These are phyloP conservation scores for Rhododendron ferrugineum DNA, from an alignment of 148 eudicot species.

Conservation along the genomic window DNA sequence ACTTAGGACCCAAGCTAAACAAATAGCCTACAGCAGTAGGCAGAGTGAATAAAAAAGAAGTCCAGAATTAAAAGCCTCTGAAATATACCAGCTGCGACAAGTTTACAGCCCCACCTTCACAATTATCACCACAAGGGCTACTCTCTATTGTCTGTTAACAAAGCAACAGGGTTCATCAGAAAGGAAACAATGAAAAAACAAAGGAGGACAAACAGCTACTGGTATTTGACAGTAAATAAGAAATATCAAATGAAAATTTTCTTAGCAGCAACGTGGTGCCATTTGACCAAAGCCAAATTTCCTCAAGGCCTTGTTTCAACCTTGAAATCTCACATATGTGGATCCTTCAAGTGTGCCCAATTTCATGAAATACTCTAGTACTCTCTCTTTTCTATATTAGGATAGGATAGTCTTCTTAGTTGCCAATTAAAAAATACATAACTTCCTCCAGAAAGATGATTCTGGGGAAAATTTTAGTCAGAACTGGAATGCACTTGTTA, in stretches of 20 bases:
- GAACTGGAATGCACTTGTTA: neutral
- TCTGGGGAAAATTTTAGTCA: neutral
- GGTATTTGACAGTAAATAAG: neutral
- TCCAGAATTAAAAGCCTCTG: neutral
- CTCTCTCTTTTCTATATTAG: neutral
- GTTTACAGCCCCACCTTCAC: conserved; percentile 81
- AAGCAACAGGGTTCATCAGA: conserved; percentile 3
- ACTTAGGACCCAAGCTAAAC: neutral
- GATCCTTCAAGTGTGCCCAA: neutral
- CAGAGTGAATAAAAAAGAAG: neutral
- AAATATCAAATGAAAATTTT: neutral
- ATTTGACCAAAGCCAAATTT: neutral
- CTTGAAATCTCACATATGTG: neutral
- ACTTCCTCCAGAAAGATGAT: neutral
- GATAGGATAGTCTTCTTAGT: neutral
- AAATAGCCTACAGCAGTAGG: neutral
- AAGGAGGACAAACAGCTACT: neutral
- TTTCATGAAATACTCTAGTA: neutral
- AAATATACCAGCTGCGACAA: conserved; percentile 84
- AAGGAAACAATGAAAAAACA: neutral
- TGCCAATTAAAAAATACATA: neutral
- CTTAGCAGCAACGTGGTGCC: neutral
- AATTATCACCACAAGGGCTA: conserved; percentile 85
- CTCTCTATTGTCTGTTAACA: conserved; percentile 86
- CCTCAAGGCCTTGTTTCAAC: neutral